A percentile compares a stretch with the other conserved stretches of the same genome.
phyloP scores from a whole-genome alignment of 129 eudicot species.

The Ambrosia artemisiifolia region DNA sequence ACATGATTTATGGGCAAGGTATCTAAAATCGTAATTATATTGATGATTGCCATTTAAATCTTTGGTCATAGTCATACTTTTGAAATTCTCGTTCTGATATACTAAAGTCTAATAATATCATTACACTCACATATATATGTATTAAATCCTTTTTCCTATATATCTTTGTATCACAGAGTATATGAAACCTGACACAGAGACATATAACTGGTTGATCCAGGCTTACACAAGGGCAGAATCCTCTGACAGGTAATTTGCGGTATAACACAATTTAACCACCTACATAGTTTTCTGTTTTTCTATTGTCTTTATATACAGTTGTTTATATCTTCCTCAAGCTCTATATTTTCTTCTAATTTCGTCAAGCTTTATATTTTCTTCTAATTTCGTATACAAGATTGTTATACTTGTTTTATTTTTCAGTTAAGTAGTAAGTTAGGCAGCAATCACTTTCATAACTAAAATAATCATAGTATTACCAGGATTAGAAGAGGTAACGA shows the following conservation, averaged over 20 bases:
- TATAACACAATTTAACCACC: not conserved
- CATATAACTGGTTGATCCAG: conserved; percentile 95
- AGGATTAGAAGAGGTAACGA: not conserved
- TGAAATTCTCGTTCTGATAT: not conserved
- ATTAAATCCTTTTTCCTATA: not conserved
- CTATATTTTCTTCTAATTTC: not conserved
- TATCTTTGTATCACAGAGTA: conserved; percentile 49
- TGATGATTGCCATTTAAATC: not conserved
- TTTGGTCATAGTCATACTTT: not conserved
- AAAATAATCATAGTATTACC: not conserved
- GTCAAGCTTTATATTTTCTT: conserved; percentile 2
- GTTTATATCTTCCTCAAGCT: not conserved
- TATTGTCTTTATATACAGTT: not conserved
- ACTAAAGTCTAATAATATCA: not conserved
- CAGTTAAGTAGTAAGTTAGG: not conserved
- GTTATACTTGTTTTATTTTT: not conserved
- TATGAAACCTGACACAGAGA: conserved; percentile 98
- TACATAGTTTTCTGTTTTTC: not conserved
- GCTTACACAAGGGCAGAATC: conserved; percentile 97
- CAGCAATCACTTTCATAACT: not conserved
- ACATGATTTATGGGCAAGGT: conserved; percentile 97
- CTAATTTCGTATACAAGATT: not conserved
- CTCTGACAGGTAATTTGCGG: conserved; percentile 64
- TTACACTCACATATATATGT: not conserved
- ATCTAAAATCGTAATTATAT: conserved; percentile 4